Evolutionary conservation across 768 basidiomycete species (phyloP).

Genomic region (Lanmaoa pseudosensibilis): DNA sequence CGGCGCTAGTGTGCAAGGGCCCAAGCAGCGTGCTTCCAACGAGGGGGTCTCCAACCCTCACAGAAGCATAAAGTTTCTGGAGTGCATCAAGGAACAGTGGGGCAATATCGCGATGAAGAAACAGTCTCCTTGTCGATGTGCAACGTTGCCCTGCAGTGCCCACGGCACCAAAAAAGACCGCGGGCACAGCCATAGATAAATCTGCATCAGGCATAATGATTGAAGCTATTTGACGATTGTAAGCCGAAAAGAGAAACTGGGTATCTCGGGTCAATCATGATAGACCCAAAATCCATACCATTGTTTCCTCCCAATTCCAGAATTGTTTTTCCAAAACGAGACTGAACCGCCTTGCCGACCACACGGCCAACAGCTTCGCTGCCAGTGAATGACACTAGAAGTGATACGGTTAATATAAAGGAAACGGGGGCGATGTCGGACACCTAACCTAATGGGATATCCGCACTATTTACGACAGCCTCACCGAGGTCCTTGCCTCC

Average conservation of each 20-base stretch:
- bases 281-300: constrained; percentile 47
- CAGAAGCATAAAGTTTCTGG: constrained; percentile 65
- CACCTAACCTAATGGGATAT: constrained; percentile 73
- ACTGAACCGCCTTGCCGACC: constrained; percentile 86
- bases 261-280: constrained; percentile 21
- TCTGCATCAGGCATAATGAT: constrained; percentile 95
- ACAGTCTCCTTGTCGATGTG: constrained; percentile 89
- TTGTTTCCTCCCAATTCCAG: constrained; percentile 96
- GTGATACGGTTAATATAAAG: constrained; percentile 1
- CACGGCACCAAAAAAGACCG: constrained; percentile 92
- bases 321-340: constrained; percentile 85
- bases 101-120: constrained; percentile 82
- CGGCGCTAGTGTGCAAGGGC: constrained; percentile 75
- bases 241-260: constrained; percentile 17
- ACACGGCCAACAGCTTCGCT: constrained; percentile 84
- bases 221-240: constrained; percentile 55
- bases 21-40: constrained; percentile 72
- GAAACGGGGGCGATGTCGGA: neutral
- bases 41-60: constrained; percentile 86
- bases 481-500: constrained; percentile 83
- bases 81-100: constrained; percentile 74
- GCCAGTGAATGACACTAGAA: constrained; percentile 89
- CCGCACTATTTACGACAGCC: constrained; percentile 67
- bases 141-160: constrained; percentile 79
- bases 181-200: constrained; percentile 81